phyloP scores from a whole-genome alignment of 805 yeast species.

The Barnettozyma vustinii region DNA sequence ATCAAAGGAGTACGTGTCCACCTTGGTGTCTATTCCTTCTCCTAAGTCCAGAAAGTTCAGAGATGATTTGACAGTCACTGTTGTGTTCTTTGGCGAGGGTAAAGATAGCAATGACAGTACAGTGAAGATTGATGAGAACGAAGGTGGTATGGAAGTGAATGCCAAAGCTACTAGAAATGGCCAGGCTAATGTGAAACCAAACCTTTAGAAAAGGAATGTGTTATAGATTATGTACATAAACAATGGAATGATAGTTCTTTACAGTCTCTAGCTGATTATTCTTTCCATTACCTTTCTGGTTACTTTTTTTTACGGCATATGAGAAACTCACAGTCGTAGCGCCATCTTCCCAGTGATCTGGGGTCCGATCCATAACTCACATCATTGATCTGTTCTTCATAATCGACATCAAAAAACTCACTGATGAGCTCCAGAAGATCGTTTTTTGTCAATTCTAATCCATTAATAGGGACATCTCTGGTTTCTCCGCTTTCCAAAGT shows the following conservation, averaged over 20 bases:
- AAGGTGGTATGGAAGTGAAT: constrained; percentile 12
- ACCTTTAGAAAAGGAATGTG: background rate
- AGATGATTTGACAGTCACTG: constrained; percentile 95
- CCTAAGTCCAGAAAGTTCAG: constrained; percentile 89
- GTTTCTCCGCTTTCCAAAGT: constrained; percentile 18
- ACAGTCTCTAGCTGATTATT: background rate
- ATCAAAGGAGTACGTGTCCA: constrained; percentile 78
- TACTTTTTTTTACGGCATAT: background rate
- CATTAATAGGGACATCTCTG: constrained; percentile 36
- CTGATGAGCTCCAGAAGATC: constrained; percentile 45
- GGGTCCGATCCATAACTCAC: constrained; percentile 51
- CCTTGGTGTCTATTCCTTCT: constrained; percentile 84
- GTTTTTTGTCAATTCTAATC: constrained; percentile 54
- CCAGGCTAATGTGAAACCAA: constrained; percentile 2
- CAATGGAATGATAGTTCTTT: background rate
- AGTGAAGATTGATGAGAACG: background rate
- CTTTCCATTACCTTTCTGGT: background rate
- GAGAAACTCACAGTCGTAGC: constrained; percentile 56
- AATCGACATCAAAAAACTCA: constrained; percentile 45
- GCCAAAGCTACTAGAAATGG: constrained; percentile 11
- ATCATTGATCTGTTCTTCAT: constrained; percentile 36
- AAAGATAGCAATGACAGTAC: constrained; percentile 1
- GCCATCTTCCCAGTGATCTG: constrained; percentile 46
- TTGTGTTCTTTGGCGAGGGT: constrained; percentile 77
- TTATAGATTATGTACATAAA: background rate